Evolutionary conservation across 805 yeast species (phyloP).

Genomic region (Kuraishia cidri): DNA sequence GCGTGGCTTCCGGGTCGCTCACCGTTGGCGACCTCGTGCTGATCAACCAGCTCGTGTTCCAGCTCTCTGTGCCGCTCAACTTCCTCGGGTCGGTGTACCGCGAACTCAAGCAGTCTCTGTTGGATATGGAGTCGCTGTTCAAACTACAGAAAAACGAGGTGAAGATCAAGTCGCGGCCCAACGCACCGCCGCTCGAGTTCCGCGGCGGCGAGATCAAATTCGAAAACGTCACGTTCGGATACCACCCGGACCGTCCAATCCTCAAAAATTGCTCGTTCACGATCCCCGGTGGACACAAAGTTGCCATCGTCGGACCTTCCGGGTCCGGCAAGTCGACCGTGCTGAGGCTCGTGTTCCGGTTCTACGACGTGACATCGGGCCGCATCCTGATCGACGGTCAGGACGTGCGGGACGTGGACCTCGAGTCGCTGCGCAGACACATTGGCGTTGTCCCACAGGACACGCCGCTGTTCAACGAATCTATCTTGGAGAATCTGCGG

Average conservation of each 20-base stretch:
- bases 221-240: constrained; percentile 90
- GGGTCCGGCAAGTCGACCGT: constrained; percentile 96
- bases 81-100: constrained; percentile 94
- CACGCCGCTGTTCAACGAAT: constrained; percentile 89
- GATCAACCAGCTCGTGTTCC: constrained; percentile 93
- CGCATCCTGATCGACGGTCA: constrained; percentile 81
- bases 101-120: constrained; percentile 83
- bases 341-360: constrained; percentile 74
- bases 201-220: constrained; percentile 66
- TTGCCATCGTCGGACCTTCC: constrained; percentile 94
- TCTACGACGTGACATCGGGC: constrained; percentile 78
- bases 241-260: constrained; percentile 83
- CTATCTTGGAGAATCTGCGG: constrained; percentile 78
- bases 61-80: constrained; percentile 88
- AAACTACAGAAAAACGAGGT: constrained; percentile 72
- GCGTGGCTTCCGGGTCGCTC: constrained; percentile 74
- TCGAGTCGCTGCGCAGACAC: constrained; percentile 63
- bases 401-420: constrained; percentile 65
- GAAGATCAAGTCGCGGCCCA: constrained; percentile 49
- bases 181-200: constrained; percentile 54
- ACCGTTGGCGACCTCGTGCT: constrained; percentile 94
- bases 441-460: constrained; percentile 97
- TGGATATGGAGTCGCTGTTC: constrained; percentile 95
- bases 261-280: constrained; percentile 71
- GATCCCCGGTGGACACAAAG: constrained; percentile 85